Evolutionary conservation across 2,329 filamentous ascomycete genomes (phyloP), one percentile per base, ranked within the genome.

Genomic region (Tolypocladium amazonense): DNA sequence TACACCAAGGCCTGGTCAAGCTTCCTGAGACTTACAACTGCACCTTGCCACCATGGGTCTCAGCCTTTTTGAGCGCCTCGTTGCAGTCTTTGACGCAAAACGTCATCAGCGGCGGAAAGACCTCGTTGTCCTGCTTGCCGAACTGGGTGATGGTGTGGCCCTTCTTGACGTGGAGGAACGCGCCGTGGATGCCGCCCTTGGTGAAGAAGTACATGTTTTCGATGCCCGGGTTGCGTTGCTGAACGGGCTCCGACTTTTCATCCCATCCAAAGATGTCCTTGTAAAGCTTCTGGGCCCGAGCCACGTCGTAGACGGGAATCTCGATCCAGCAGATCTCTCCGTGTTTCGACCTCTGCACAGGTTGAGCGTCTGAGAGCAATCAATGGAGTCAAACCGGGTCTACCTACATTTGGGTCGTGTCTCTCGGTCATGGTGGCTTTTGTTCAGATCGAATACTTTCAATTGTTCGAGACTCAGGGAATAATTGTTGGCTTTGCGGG

Each of bases 321-420:
- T 77, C 71, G 54, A 73, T 69, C 72, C 73, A 77, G 65, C 69
- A 73, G 56, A 74, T 69, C 56, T 75, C 67, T 60, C 73, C 73
- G 50, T 68, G 60, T 23, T 35, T 41, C 27, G 23, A 53, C 27
- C 45, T 45, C n/a, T 18, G 20, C 14, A 27, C 23, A 14, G 8
- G 25, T 11, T 41, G 30, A 33, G 58, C 23, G 33, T 20, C 39
- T 4, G 6, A 39, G 54, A 27, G 14, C 5, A 20, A 6, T 30
- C 14, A 35, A 14, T 2, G 30, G 50, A 9, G 12, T n/a, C 8
- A 20, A n/a, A 2, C 18, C 14, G 11, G 18, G 30, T n/a, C 25
- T n/a, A 18, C 33, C 33, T 53, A 53, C 50, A 30, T 53, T 53
- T n/a, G 50, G 50, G 8, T 53, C 50, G 50, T 53, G 50, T 35